Percentiles rank a stretch among this genome's conserved stretches.
These are phyloP conservation scores for Guyanaporus albipodus DNA, from an alignment of 768 basidiomycete genomes.

Conservation along the genomic window DNA sequence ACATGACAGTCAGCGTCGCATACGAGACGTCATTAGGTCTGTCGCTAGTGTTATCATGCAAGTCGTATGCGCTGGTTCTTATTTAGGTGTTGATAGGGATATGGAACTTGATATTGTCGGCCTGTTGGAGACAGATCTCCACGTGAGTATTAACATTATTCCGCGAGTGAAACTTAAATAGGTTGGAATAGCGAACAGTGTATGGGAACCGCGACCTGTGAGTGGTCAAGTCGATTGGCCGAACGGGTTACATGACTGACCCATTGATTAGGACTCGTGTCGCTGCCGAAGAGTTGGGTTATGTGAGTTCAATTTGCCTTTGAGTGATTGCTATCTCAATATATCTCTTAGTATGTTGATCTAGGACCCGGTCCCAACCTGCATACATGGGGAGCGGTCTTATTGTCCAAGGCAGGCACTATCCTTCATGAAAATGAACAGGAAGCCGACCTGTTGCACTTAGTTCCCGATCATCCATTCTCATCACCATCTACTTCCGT, in stretches of 20 bases:
- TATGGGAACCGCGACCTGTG: constrained; percentile 87
- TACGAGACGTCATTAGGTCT: constrained; percentile 53
- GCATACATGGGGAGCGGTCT: constrained; percentile 85
- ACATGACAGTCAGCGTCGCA: constrained; percentile 33
- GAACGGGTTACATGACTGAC: constrained; percentile 1
- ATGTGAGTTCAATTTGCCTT: constrained; percentile 46
- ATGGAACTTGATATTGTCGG: constrained; percentile 86
- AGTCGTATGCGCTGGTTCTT: not conserved
- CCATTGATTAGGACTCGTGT: constrained; percentile 57
- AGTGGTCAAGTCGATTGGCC: constrained; percentile 13
- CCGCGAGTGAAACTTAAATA: not conserved
- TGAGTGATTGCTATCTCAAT: constrained; percentile 5
- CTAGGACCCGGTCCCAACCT: constrained; percentile 83
- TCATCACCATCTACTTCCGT: constrained; percentile 82
- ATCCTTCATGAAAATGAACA: not conserved
- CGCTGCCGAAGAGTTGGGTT: constrained; percentile 73
- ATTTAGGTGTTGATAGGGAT: constrained; percentile 42
- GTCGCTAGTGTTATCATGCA: constrained; percentile 29
- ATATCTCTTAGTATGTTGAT: constrained; percentile 64
- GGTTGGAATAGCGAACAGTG: constrained; percentile 48
- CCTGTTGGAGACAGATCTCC: constrained; percentile 79
- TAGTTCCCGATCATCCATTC: constrained; percentile 88
- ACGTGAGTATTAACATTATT: constrained; percentile 45
- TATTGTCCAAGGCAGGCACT: constrained; percentile 65
- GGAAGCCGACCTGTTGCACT: not conserved